phyloP scores from a whole-genome alignment of 2,329 filamentous ascomycete species.

The Aspergillus japonicus region DNA sequence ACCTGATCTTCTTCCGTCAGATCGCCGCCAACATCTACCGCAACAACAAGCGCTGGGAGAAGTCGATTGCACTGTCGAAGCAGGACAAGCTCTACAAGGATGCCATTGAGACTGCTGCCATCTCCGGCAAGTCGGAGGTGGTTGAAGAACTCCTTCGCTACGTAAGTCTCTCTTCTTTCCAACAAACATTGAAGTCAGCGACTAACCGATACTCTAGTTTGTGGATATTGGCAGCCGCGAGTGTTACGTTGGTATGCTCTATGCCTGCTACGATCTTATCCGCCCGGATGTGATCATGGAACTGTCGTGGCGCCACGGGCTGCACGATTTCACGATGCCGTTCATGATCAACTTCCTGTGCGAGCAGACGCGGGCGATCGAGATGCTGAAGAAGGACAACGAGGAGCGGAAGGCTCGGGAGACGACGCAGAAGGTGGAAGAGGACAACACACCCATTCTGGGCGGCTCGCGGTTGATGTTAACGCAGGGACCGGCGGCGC shows the following conservation, averaged over 20 bases:
- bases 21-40: conserved; percentile 98
- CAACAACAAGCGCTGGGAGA: conserved; percentile 99
- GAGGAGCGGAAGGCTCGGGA: conserved; percentile 79
- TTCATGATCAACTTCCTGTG: conserved; percentile 99
- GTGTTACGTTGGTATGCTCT: conserved; percentile 99
- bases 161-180: conserved; percentile 61
- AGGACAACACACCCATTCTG: conserved; percentile 91
- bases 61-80: conserved; percentile 95
- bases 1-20: conserved; percentile 98
- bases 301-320: conserved; percentile 92
- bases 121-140: conserved; percentile 84
- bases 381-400: conserved; percentile 87
- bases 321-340: conserved; percentile 97
- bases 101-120: conserved; percentile 94
- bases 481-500: conserved; percentile 77
- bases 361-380: conserved; percentile 84
- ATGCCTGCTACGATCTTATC: conserved; percentile 96
- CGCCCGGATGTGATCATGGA: conserved; percentile 90
- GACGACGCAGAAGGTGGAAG: conserved; percentile 77
- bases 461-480: conserved; percentile 89
- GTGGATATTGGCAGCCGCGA: conserved; percentile 98
- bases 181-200: neutral
- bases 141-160: conserved; percentile 96
- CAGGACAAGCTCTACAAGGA: conserved; percentile 99
- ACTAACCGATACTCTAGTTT: conserved; percentile 63